These are phyloP conservation scores for Cordyceps cicadae DNA, from an alignment of 2,329 filamentous ascomycete genomes.

Conservation along the genomic window DNA sequence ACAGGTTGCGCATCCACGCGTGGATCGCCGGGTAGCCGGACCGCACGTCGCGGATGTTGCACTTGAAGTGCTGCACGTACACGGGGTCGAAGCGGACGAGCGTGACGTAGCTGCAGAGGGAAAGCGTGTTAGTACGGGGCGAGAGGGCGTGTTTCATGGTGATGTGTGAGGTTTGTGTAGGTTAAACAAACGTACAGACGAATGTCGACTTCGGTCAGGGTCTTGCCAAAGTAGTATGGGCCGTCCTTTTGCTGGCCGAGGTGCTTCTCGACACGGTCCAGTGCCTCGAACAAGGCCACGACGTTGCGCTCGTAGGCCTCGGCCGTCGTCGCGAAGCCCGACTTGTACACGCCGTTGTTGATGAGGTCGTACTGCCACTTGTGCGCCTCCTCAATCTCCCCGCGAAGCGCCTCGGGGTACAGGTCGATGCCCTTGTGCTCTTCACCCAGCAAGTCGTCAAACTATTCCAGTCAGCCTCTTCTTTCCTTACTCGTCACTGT, in stretches of 20 bases:
- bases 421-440: constrained; percentile 55
- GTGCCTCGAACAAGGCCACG: constrained; percentile 59
- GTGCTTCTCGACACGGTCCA: constrained; percentile 69
- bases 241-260: constrained; percentile 41
- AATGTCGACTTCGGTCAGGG: constrained; percentile 75
- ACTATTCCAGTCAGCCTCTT: constrained; percentile 30
- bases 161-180: not conserved
- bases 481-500: not conserved
- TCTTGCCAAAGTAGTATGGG: constrained; percentile 67
- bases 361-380: constrained; percentile 70
- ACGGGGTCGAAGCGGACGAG: constrained; percentile 67
- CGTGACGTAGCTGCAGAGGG: constrained; percentile 48
- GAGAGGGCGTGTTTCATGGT: no score
- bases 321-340: constrained; percentile 78
- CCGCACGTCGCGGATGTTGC: constrained; percentile 77
- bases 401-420: constrained; percentile 56
- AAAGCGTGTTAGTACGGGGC: constrained; percentile 12
- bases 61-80: constrained; percentile 84
- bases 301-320: constrained; percentile 75
- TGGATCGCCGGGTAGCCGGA: constrained; percentile 76
- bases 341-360: constrained; percentile 66
- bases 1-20: constrained; percentile 72
- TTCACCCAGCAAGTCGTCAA: constrained; percentile 60
- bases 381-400: constrained; percentile 67
- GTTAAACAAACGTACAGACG: constrained; percentile 48